Conservation (phyloP, 179 eudicot species). For the Gypsophila paniculata region DNA sequence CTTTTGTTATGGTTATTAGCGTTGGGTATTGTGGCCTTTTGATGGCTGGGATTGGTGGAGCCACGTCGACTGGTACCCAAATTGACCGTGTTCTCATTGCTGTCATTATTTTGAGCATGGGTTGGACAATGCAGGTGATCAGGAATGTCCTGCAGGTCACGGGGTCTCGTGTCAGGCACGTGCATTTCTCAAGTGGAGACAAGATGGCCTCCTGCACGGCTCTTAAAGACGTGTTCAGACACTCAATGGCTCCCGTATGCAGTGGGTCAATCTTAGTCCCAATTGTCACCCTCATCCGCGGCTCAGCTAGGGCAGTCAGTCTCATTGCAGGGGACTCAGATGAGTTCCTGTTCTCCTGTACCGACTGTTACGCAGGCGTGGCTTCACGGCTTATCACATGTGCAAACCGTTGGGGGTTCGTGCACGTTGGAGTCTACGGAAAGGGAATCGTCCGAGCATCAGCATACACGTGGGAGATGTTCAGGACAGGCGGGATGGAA, state of each 20-base stretch:
- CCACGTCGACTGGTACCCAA: conserved; percentile 29
- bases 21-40: conserved; percentile 37
- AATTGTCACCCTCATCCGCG: conserved; percentile 33
- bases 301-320: conserved; percentile 40
- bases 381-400: conserved; percentile 40
- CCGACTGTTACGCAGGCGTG: conserved; percentile 44
- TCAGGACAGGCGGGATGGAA: conserved; percentile 39
- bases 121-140: conserved; percentile 59
- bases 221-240: conserved; percentile 13
- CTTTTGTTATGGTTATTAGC: conserved; percentile 12
- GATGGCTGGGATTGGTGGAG: conserved; percentile 55
- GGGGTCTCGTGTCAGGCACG: conserved; percentile 41
- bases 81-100: conserved; percentile 33
- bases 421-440: conserved; percentile 55
- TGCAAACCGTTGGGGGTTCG: conserved; percentile 73
- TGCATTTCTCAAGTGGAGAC: conserved; percentile 34
- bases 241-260: conserved; percentile 39
- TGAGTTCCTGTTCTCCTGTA: conserved; percentile 69
- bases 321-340: conserved; percentile 54
- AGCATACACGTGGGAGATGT: conserved; percentile 57
- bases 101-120: conserved; percentile 44
- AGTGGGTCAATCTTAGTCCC: conserved; percentile 50
- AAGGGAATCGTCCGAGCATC: conserved; percentile 58
- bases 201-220: conserved; percentile 24
- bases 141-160: conserved; percentile 50